Conservation (phyloP, 75 land plant species). For the Gnetum montanum region DNA sequence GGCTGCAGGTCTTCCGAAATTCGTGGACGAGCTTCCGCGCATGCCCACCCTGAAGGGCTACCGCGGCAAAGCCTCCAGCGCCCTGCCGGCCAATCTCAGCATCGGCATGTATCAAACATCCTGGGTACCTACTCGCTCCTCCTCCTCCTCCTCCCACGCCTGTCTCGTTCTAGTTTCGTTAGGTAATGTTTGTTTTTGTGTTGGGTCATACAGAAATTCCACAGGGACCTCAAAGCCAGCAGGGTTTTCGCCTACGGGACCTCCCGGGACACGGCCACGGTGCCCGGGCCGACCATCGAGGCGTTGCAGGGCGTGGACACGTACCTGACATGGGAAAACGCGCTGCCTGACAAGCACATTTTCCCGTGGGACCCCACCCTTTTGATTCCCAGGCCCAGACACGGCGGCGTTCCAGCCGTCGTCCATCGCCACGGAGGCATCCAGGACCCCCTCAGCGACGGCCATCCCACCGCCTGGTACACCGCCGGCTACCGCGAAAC, state of each 20-base stretch:
- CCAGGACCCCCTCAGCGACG: conserved; percentile 17
- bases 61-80: background rate
- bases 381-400: background rate
- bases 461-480: conserved; percentile 24
- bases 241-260: conserved; percentile 55
- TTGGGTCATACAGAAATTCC: conserved; percentile 48
- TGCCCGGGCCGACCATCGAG: conserved; percentile 74
- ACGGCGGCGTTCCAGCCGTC: conserved; percentile 18
- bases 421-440: conserved; percentile 30
- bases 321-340: conserved; percentile 45
- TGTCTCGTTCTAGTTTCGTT: background rate
- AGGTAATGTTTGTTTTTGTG: background rate
- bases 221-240: conserved; percentile 47
- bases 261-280: conserved; percentile 28
- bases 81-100: conserved; percentile 11
- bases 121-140: conserved; percentile 14
- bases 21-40: conserved; percentile 28
- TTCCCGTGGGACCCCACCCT: conserved; percentile 21
- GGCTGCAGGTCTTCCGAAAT: conserved; percentile 9
- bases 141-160: background rate
- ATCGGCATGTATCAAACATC: conserved; percentile 26
- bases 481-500: conserved; percentile 10
- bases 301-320: conserved; percentile 32
- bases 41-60: conserved; percentile 27
- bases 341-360: conserved; percentile 20